Base-by-base conservation (phyloP, 2,329 filamentous ascomycete genomes). In the Diaporthe sp. region DNA sequence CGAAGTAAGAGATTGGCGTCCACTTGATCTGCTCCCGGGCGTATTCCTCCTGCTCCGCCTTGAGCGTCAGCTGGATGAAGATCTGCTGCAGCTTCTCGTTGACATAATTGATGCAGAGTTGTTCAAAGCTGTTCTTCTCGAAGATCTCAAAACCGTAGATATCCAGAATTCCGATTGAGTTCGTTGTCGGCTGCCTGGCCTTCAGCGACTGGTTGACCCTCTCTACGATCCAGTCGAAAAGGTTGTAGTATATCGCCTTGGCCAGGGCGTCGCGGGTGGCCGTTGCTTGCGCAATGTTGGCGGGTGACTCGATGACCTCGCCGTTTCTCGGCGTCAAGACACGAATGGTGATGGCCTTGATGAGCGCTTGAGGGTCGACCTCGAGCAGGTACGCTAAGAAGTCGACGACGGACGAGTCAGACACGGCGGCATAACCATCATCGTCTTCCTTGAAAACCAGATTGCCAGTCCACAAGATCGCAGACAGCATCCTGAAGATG, bases 101-200 rank as follows among this genome's bases (percentile, higher is more conserved):
- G 82, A 98, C 97, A 82, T 98, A 99, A 87, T 99, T 99, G 89
- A 99, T 99, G 86, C 97, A 99, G 10, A 99, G 91, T 85, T 99
- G 97, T 84, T 99, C 97, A 81, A 99, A 99, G 79, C 95, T 98
- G 87, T 99, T 99, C 87, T 96, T 97, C 83, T 99, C 97, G 80
- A 99, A 99, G 79, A 99, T 99, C 83, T 99, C 97, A 82, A 99
- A 99, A 3, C 97, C 97, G 83, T 99, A 99, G 79, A 99, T 99
- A 89, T 99, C 97, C 79, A 99, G 89, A 82, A 99, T 98, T 82
- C 97, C 97, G 79, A 99, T 97, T 3, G 94, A 94, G 83, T 98
- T 97, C 57, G 91, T 87, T 4, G 96, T 90, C 0, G 91, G 86
- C 67, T 94, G 94, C 77, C 92, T 91, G 28, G 96, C 94, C 83